Evolutionary conservation across 306 rosid species (phyloP).

Genomic region (Citrullus mucosospermus): DNA sequence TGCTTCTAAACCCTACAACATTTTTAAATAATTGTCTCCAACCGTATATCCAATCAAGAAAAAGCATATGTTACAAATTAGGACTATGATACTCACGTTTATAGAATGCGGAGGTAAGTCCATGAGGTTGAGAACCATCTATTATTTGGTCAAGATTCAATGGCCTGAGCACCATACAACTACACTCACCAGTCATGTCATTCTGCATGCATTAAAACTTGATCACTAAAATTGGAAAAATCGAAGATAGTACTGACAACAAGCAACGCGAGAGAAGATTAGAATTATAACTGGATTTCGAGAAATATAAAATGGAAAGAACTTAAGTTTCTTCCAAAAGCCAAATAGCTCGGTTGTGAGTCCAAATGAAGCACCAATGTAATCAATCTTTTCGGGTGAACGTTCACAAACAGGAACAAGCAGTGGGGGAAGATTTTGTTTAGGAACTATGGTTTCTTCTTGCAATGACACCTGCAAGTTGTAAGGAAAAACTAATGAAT

Average conservation of each 20-base stretch:
- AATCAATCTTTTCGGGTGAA: neutral
- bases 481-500: neutral
- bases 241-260: neutral
- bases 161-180: neutral
- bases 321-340: neutral
- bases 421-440: neutral
- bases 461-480: neutral
- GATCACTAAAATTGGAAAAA: neutral
- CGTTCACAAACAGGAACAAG: neutral
- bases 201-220: neutral
- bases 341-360: neutral
- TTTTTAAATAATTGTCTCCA: neutral
- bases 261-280: neutral
- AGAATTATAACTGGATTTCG: neutral
- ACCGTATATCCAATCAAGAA: neutral
- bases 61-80: neutral
- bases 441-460: neutral
- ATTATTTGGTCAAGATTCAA: neutral
- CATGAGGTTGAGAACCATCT: neutral
- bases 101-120: neutral
- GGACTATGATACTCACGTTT: neutral
- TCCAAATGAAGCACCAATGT: neutral
- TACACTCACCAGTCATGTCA: conserved; percentile 2
- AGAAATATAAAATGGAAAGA: neutral
- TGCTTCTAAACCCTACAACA: neutral